These are phyloP conservation scores for Tuber magnatum DNA, from an alignment of 495 filamentous ascomycete species.

Conservation along the genomic window DNA sequence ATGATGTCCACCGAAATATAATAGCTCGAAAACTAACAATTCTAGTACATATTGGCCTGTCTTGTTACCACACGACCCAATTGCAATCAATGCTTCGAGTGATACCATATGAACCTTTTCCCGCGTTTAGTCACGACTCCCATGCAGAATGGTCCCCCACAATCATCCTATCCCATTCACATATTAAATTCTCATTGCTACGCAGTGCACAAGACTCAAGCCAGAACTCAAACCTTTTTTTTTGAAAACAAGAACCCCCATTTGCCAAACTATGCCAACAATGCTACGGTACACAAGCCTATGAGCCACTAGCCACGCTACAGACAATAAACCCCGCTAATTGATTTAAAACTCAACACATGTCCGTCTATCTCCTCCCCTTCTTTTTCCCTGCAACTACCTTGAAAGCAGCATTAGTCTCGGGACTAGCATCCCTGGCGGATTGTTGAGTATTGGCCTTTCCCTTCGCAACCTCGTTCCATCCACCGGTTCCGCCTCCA, in stretches of 20 bases:
- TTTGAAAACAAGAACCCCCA: neutral
- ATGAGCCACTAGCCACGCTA: neutral
- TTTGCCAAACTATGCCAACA: neutral
- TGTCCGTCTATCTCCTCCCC: conserved; percentile 52
- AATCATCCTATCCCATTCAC: neutral
- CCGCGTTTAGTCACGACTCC: neutral
- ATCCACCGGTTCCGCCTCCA: conserved; percentile 58
- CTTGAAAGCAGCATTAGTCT: conserved; percentile 63
- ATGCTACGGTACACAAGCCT: neutral
- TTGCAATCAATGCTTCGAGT: no score
- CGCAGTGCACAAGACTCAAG: neutral
- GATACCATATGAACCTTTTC: no score
- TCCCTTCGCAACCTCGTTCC: conserved; percentile 98
- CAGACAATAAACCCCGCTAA: neutral
- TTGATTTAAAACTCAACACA: neutral
- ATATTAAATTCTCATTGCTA: no score
- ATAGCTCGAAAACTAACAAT: no score
- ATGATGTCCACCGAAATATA: no score
- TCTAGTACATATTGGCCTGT: no score
- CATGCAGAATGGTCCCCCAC: neutral
- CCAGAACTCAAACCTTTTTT: neutral
- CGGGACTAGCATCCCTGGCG: conserved; percentile 46
- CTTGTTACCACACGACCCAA: no score
- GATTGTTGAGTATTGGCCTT: conserved; percentile 44
- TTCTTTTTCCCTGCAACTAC: conserved; percentile 91